Base-by-base conservation (phyloP, 441 rosid genomes). In the Hypseocharis bilobata region DNA sequence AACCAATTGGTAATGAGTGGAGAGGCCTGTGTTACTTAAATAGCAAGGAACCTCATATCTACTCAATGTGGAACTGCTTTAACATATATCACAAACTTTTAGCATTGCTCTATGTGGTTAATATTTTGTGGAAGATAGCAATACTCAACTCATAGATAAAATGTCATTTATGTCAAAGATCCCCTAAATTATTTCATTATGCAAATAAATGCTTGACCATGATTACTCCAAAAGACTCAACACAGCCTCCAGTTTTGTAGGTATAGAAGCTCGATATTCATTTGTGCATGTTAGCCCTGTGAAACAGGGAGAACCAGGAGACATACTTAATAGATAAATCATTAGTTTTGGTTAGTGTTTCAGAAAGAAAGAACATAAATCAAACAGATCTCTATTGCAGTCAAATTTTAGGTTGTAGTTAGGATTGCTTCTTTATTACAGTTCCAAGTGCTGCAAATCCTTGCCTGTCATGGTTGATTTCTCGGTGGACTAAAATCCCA, bases 391-490 rank as follows among this genome's bases (percentile, higher is more conserved):
- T n/a, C 56, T 0, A 13, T 22, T 26, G 6, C 40, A 3, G 20
- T 20, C 38, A 40, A 40, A 69, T 52, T 52, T 38, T 6, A 38
- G 14, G 54, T 54, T 27, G 29, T 28, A n/a, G 7, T 16, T 13
- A 30, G 52, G 65, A 49, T 51, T 38, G 27, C 51, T 69, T 62
- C 62, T 54, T 28, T 28, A 52, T 28, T 38, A 26, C 36, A 7
- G 49, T 68, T 60, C 22, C 34, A 28, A 17, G 54, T 56, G 34
- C 44, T 60, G 13, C 22, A 68, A 0, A 52, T 14, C 42, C 6
- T 52, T 62, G 65, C 52, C 52, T 62, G 32, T 42, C 65, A 32
- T 44, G 65, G 47, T 52, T 42, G 54, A 25, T 62, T 38, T 49
- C n/a, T 34, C 3, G 26, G 65, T 65, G 45, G 65, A 52, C 57